Base-by-base conservation (phyloP, 2,329 filamentous ascomycete species). In the Aspergillus brasiliensis region DNA sequence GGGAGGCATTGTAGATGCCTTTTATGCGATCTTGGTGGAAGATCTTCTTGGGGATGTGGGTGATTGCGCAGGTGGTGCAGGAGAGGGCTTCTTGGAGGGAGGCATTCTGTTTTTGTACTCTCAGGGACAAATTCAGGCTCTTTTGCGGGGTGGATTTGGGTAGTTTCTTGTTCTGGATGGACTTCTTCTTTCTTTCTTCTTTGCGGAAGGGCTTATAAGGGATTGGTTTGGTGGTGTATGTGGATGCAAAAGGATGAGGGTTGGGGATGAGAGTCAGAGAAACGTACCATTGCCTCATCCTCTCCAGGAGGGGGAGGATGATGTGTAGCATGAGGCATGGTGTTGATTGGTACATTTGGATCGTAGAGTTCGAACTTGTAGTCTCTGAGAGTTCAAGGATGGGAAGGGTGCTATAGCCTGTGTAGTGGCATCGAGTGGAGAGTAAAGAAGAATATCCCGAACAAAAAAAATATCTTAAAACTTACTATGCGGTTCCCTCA, bases 81-180 rank as follows among this genome's bases (percentile, higher is more conserved):
- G 58, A 34, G 3, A 73, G 62, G 31, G 70, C 71, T 62, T 72
- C 69, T 38, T 65, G 55, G 25, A 72, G 61, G 19, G 68, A 61
- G 51, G 25, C 28, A 17, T 53, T 60, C 62, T 62, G 21, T 57
- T 34, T 27, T 17, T 47, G 31, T 34, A 13, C 31, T 34, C 31
- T 34, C 31, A 34, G 31, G 11, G 31, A 34, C 31, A 34, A 15
- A 5, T 13, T 34, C 11, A 34, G 31, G 13, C 11, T 6, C 31
- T 51, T 28, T 44, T 56, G 27, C 28, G 38, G 15, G 7, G 13
- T 21, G 5, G 25, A 5, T 48, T 37, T 47, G 28, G 15, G 15
- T 4, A 28, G 31, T 15, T 34, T 11, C 5, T 34, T 34, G 11
- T 13, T 34, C 2, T 34, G 31, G 31, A 13, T 34, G 11, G 31